Percentiles rank a stretch among this genome's conserved stretches.
Conservation (phyloP, 2,329 filamentous ascomycete genomes). For the Clarireedia homoeocarpa region DNA sequence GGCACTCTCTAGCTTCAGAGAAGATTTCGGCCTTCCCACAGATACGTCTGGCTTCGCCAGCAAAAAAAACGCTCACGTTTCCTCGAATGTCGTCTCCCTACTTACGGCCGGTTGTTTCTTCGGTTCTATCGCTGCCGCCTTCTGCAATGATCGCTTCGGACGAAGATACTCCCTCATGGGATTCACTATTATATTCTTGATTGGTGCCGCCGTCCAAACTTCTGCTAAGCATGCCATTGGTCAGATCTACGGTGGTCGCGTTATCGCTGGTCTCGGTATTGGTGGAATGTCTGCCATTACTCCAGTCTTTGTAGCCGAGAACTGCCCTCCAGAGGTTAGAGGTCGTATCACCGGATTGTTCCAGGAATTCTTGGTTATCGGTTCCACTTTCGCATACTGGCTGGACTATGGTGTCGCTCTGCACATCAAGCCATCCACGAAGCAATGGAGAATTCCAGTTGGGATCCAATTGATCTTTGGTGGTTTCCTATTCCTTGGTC, state of each 20-base stretch:
- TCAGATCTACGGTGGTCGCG: conserved; percentile 19
- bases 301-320: conserved; percentile 40
- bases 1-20: conserved; percentile 20
- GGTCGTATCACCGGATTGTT: conserved; percentile 37
- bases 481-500: conserved; percentile 33
- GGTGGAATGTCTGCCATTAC: conserved; percentile 40
- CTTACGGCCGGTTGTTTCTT: conserved; percentile 46
- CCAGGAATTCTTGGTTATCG: conserved; percentile 33
- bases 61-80: conserved; percentile 14
- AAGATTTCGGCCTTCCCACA: conserved; percentile 20
- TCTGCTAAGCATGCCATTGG: conserved; percentile 12
- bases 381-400: conserved; percentile 43
- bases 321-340: conserved; percentile 36
- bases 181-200: conserved; percentile 34
- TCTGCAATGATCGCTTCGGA: conserved; percentile 38
- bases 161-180: conserved; percentile 38
- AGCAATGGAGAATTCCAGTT: conserved; percentile 41
- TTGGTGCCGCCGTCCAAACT: conserved; percentile 18
- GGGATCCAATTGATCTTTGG: conserved; percentile 18
- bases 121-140: conserved; percentile 42
- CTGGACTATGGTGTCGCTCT: conserved; percentile 37
- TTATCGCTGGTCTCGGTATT: conserved; percentile 31
- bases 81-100: conserved; percentile 38
- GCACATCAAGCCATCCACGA: conserved; percentile 32
- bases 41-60: conserved; percentile 14